Percentiles rank a stretch among this genome's conserved stretches.
Conservation (phyloP, 2,329 filamentous ascomycete genomes). For the Ambrosiella xylebori region DNA sequence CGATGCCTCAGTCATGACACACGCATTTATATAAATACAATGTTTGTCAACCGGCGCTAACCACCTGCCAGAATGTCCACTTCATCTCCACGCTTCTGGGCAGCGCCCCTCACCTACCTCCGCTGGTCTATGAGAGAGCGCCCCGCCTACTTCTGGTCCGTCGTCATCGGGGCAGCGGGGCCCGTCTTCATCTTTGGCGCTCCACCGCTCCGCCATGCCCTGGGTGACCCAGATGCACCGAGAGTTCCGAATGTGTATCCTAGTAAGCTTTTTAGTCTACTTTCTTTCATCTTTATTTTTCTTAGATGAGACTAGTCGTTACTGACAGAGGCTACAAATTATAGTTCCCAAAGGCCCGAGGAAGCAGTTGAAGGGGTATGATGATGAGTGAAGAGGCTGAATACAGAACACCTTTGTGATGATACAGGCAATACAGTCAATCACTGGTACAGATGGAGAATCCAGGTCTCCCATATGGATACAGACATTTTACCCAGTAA, state of each 20-base stretch:
- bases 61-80: slow-evolving; percentile 34
- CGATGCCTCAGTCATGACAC: no score
- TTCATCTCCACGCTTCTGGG: slow-evolving; percentile 58
- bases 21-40: no score
- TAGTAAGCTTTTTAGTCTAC: slow-evolving; percentile 36
- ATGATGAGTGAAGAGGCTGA: slow-evolving; percentile 29
- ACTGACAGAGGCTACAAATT: slow-evolving; percentile 14
- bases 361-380: slow-evolving; percentile 43
- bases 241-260: slow-evolving; percentile 82
- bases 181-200: slow-evolving; percentile 54
- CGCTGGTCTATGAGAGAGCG: slow-evolving; percentile 77
- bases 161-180: slow-evolving; percentile 54
- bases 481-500: no score
- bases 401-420: background rate
- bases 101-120: slow-evolving; percentile 64
- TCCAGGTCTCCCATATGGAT: no score
- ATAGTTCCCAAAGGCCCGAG: slow-evolving; percentile 41
- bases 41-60: background rate
- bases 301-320: background rate
- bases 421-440: background rate
- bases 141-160: slow-evolving; percentile 81
- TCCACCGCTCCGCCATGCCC: slow-evolving; percentile 51
- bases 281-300: slow-evolving; percentile 15
- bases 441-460: background rate
- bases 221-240: slow-evolving; percentile 58